Evolutionary conservation across 208 protist genomes (phyloP).

Genomic region (Borovskyia barvae): DNA sequence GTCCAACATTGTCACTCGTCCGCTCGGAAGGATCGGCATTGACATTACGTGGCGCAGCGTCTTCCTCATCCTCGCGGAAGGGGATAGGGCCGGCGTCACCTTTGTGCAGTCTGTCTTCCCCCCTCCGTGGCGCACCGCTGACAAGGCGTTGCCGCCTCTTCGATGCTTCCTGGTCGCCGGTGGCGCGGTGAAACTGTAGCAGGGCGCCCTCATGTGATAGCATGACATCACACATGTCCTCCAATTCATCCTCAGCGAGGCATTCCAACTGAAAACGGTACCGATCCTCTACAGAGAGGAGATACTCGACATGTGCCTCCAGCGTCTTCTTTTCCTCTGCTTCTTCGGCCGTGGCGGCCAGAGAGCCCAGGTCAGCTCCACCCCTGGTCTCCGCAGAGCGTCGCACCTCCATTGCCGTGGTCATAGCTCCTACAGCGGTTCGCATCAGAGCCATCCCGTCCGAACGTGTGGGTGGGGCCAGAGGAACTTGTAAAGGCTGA

Average conservation of each 20-base stretch:
- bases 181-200: constrained; percentile 32
- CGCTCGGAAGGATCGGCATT: constrained; percentile 2
- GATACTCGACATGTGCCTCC: constrained; percentile 16
- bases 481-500: neutral
- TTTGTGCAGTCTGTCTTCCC: too few species aligned
- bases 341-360: neutral
- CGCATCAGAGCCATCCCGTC: too few species aligned
- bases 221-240: constrained; percentile 47
- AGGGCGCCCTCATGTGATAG: constrained; percentile 37
- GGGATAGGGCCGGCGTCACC: constrained; percentile 5
- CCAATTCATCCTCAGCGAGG: constrained; percentile 25
- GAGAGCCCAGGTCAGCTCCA: too few species aligned
- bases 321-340: constrained; percentile 1
- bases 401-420: too few species aligned
- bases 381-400: too few species aligned
- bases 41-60: neutral
- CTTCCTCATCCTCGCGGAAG: constrained; percentile 38
- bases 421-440: too few species aligned
- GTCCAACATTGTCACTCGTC: neutral
- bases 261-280: constrained; percentile 32
- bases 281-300: constrained; percentile 19
- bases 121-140: constrained; percentile 11
- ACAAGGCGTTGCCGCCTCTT: constrained; percentile 24
- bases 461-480: neutral
- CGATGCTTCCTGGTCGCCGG: constrained; percentile 36